These are phyloP conservation scores for Trichocladium antarcticum DNA, from an alignment of 495 filamentous ascomycete species.

Conservation along the genomic window DNA sequence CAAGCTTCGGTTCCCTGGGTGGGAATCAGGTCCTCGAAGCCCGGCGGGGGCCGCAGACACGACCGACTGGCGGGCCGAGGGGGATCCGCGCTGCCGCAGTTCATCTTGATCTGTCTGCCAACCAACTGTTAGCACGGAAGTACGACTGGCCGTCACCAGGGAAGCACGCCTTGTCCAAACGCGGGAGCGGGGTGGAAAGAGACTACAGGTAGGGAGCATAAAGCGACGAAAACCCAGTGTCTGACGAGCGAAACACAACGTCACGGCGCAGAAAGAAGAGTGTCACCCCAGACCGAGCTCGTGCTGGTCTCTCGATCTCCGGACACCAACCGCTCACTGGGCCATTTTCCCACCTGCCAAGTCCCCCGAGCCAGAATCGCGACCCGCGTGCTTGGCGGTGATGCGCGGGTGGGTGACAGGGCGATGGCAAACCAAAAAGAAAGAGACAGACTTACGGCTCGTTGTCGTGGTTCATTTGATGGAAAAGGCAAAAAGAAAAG, in stretches of 20 bases:
- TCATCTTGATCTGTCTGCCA: not conserved
- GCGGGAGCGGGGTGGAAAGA: not conserved
- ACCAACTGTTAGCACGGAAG: not conserved
- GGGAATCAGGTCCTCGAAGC: slow-evolving; percentile 1
- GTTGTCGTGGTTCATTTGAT: not conserved
- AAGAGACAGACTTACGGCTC: not conserved
- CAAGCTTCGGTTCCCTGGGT: not conserved
- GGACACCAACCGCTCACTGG: not conserved
- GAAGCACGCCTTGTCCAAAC: not conserved
- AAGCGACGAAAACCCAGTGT: not conserved
- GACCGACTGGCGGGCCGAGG: not conserved
- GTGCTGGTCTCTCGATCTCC: not conserved
- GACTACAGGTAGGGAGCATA: not conserved
- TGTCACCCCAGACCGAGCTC: not conserved
- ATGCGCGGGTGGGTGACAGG: not conserved
- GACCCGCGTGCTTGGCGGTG: not conserved
- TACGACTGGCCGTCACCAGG: not conserved
- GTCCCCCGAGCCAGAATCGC: not conserved
- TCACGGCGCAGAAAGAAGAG: not conserved
- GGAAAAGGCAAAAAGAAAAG: not conserved
- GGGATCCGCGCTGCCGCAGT: not conserved
- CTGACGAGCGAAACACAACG: not conserved
- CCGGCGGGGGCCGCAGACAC: slow-evolving; percentile 6
- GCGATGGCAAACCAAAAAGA: not conserved
- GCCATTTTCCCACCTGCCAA: not conserved